phyloP scores from a whole-genome alignment of 805 yeast species.

The Wickerhamiella allomyrinae region DNA sequence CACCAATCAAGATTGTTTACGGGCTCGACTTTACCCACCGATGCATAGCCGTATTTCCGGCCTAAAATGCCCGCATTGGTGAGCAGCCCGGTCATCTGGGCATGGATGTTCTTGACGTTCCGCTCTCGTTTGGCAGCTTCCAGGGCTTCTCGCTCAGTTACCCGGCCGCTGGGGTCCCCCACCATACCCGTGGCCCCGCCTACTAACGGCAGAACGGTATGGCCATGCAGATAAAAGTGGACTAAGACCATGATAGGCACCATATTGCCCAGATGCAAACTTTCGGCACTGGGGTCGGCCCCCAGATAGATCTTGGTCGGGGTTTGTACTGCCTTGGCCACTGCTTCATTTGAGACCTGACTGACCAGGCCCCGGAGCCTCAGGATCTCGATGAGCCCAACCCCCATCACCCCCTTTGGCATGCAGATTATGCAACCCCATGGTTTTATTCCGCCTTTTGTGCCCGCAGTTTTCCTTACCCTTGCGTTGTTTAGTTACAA shows the following conservation, averaged over 20 bases:
- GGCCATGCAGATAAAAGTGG: constrained; percentile 78
- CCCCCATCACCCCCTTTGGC: not conserved
- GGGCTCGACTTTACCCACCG: constrained; percentile 29
- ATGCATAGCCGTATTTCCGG: constrained; percentile 28
- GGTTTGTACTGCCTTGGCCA: constrained; percentile 18
- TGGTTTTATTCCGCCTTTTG: too few species aligned
- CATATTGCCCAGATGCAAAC: constrained; percentile 82
- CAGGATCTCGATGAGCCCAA: constrained; percentile 30
- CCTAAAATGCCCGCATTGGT: constrained; percentile 50
- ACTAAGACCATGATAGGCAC: constrained; percentile 73
- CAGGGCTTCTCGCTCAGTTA: constrained; percentile 55
- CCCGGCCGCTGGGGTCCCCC: constrained; percentile 93
- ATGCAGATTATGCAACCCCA: not conserved
- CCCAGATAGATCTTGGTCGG: constrained; percentile 69
- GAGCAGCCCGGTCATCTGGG: constrained; percentile 51
- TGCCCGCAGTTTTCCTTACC: not conserved
- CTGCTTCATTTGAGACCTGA: constrained; percentile 18
- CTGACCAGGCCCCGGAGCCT: constrained; percentile 35
- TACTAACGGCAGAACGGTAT: constrained; percentile 65
- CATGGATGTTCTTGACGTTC: constrained; percentile 46
- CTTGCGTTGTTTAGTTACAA: not conserved
- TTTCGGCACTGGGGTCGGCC: constrained; percentile 88
- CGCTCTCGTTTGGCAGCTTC: constrained; percentile 34
- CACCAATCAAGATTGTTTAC: constrained; percentile 78
- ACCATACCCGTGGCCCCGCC: constrained; percentile 77